Conservation (phyloP, 108 stramenopile species). For the Cyclotella kingstonii region DNA sequence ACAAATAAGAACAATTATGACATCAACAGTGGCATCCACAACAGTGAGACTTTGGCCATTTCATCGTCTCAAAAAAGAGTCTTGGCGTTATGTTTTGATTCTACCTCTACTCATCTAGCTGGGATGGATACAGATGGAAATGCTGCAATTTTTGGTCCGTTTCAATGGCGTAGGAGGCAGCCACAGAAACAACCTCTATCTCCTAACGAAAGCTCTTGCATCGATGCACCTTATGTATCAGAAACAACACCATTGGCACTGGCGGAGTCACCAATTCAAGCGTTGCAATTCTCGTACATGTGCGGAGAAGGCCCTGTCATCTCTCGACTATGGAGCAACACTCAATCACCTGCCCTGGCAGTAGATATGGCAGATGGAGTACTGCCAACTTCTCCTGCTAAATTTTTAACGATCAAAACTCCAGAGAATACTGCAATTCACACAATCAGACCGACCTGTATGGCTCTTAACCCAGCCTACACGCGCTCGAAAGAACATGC, state of each 20-base stretch:
- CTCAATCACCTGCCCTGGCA: not conserved
- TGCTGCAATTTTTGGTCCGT: constrained; percentile 39
- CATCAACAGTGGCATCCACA: not conserved
- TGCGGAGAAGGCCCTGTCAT: not conserved
- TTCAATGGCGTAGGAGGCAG: constrained; percentile 29
- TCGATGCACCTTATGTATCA: too few relatives aligned
- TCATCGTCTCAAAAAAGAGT: too few relatives aligned
- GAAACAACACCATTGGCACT: too few relatives aligned
- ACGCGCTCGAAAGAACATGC: constrained; percentile 47
- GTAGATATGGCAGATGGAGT: constrained; percentile 8
- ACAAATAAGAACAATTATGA: not conserved
- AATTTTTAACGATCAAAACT: constrained; percentile 17
- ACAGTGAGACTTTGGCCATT: constrained; percentile 3
- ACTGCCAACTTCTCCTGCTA: constrained; percentile 28
- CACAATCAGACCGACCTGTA: constrained; percentile 33
- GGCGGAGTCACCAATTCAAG: too few relatives aligned
- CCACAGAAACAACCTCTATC: not conserved
- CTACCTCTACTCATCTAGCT: constrained; percentile 25
- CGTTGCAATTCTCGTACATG: not conserved
- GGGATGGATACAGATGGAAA: constrained; percentile 35
- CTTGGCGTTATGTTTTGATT: constrained; percentile 41
- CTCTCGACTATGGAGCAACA: not conserved
- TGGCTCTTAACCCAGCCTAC: constrained; percentile 75
- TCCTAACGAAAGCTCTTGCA: too few relatives aligned
- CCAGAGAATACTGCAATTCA: not conserved